Percentiles rank a stretch among this genome's conserved stretches.
These are phyloP conservation scores for Yamadazyma philogaea DNA, from an alignment of 805 yeast species.

Conservation along the genomic window DNA sequence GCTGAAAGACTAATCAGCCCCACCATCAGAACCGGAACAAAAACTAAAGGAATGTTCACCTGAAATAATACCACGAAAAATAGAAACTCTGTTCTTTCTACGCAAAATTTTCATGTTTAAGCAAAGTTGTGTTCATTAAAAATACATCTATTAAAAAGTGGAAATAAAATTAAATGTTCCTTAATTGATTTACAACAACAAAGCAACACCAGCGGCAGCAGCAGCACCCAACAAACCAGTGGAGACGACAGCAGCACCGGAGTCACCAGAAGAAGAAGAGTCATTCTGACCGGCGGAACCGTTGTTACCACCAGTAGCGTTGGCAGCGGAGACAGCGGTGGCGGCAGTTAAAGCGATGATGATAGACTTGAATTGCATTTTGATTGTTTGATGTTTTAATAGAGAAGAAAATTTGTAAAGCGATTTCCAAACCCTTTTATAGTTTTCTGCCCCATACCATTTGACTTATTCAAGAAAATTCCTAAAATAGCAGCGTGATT, in stretches of 20 bases:
- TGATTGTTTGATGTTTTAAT: conserved; percentile 14
- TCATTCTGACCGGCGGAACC: conserved; percentile 42
- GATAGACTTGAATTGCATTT: conserved; percentile 75
- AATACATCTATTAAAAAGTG: conserved; percentile 9
- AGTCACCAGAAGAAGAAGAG: conserved; percentile 13
- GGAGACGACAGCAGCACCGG: conserved; percentile 55
- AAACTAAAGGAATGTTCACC: too few species aligned
- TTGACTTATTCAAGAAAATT: background rate
- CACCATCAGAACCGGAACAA: too few species aligned
- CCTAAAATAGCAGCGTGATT: conserved; percentile 9
- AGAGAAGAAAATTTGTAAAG: conserved; percentile 4
- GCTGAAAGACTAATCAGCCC: too few species aligned
- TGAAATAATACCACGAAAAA: too few species aligned
- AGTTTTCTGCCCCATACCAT: conserved; percentile 4
- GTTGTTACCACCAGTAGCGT: conserved; percentile 26
- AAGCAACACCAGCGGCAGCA: conserved; percentile 77
- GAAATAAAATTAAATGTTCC: conserved; percentile 2
- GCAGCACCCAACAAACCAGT: conserved; percentile 80
- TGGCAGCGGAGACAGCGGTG: conserved; percentile 66
- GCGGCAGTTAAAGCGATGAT: conserved; percentile 68
- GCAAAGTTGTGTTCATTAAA: conserved; percentile 7
- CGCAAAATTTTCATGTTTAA: background rate
- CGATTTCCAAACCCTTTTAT: conserved; percentile 9
- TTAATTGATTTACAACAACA: conserved; percentile 33
- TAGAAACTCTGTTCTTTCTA: too few species aligned